A percentile compares a stretch with the other conserved stretches of the same genome.
These are phyloP conservation scores for Phytophthora macrochlamydospora DNA, from an alignment of 352 stramenopile species.

Conservation along the genomic window DNA sequence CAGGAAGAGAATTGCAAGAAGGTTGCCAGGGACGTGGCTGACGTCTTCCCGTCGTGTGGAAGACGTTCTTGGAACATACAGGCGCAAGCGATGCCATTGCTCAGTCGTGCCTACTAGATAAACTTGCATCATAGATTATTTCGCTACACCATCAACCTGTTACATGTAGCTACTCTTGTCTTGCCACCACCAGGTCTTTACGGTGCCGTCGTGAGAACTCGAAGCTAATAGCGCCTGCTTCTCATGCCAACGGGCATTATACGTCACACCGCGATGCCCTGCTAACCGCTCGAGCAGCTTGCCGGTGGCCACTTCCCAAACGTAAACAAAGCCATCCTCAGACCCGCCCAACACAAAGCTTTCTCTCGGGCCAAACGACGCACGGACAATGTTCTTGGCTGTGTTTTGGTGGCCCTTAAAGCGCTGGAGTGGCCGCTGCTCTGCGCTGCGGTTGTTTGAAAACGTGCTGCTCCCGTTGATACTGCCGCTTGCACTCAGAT, in stretches of 20 bases:
- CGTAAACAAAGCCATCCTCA: slow-evolving; percentile 85
- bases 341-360: slow-evolving; percentile 88
- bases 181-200: slow-evolving; percentile 91
- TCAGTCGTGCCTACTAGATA: slow-evolving; percentile 17
- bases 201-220: slow-evolving; percentile 87
- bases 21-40: slow-evolving; percentile 41
- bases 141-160: background rate
- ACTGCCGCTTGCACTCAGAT: slow-evolving; percentile 27
- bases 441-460: slow-evolving; percentile 36
- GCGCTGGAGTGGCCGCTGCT: slow-evolving; percentile 79
- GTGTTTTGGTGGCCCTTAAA: slow-evolving; percentile 92
- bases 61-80: slow-evolving; percentile 61
- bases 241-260: slow-evolving; percentile 88
- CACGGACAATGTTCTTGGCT: slow-evolving; percentile 88
- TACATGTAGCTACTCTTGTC: slow-evolving; percentile 50
- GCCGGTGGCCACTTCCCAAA: slow-evolving; percentile 88
- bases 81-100: slow-evolving; percentile 47
- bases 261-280: slow-evolving; percentile 80
- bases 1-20: slow-evolving; percentile 43
- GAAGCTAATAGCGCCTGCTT: slow-evolving; percentile 85
- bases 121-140: slow-evolving; percentile 36
- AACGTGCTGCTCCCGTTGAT: slow-evolving; percentile 27
- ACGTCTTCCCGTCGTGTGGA: slow-evolving; percentile 79
- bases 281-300: slow-evolving; percentile 84
- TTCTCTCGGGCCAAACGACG: slow-evolving; percentile 83